phyloP scores from a whole-genome alignment of 1,284 basidiomycete species.

The Ganoderma resinaceum region DNA sequence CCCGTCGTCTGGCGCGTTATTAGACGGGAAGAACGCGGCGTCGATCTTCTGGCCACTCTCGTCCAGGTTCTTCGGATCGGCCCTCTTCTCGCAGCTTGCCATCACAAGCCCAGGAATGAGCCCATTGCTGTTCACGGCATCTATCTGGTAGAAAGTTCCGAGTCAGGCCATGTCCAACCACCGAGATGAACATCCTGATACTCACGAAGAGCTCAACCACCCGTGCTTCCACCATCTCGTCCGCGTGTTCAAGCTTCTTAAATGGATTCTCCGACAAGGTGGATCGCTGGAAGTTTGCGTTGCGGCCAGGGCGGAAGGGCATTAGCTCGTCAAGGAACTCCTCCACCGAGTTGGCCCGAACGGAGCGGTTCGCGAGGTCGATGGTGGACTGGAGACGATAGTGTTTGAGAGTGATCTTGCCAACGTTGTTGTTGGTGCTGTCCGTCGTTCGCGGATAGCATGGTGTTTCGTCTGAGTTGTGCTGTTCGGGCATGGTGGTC shows the following conservation, averaged over 20 bases:
- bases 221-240: neutral
- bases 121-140: neutral
- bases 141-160: neutral
- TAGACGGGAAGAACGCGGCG: neutral
- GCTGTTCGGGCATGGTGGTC: neutral
- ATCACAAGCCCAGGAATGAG: neutral
- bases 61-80: neutral
- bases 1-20: neutral
- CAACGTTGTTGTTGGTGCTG: neutral
- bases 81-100: neutral
- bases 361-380: neutral
- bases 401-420: neutral
- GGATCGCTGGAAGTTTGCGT: neutral
- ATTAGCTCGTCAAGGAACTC: neutral
- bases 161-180: neutral
- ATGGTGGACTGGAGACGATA: neutral
- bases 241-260: neutral
- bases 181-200: neutral
- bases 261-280: neutral
- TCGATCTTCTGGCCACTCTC: neutral
- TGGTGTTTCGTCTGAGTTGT: neutral
- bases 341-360: neutral
- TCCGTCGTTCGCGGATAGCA: neutral
- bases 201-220: neutral
- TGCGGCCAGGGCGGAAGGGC: neutral